Evolutionary conservation across 2,329 filamentous ascomycete genomes (phyloP), one percentile per base, ranked within the genome.

Genomic region (Sporothrix pseudoabietina): DNA sequence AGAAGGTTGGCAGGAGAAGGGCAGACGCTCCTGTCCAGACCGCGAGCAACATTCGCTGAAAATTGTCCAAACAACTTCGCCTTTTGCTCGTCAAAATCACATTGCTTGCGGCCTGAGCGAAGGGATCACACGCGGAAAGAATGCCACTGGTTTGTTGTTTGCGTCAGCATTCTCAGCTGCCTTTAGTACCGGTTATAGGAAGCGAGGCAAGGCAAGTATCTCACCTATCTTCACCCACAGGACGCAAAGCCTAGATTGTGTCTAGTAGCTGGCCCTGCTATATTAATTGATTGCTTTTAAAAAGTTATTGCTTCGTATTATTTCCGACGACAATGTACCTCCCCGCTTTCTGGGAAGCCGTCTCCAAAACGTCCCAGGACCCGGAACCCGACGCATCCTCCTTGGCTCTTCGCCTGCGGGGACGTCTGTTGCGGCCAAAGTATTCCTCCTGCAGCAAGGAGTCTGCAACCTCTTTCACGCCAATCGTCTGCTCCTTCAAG

Each of bases 251-350:
- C 59, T 41, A 71, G 49, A 71, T 41, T 32, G 26, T 59, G 26
- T 47, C 19, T 32, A 4, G 19, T 35, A 16, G 32, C 19, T 41
- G 4, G n/a, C 35, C 10, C 26, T 41, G 19, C 57, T 32, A 32
- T 57, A 44, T 22, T n/a, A 63, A 44, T 65, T 44, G 59, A 39
- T 26, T 57, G 35, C 16, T 32, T 66, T 72, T 14, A 8, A 8
- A 3, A 22, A 19, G 14, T 26, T 72, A 73, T 39, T 74, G 32
- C 32, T 72, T 71, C 8, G 30, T 71, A 4, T n/a, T 68, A 16
- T 87, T 90, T 76, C 93, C 88, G 1, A 96, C 93, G 8, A 95
- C 89, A 77, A 97, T 95, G 78, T 91, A 97, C 76, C 86, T 88
- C 16, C 92, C 92, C 4, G 87, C 87, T 71, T 85, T 93, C 78